Conservation (phyloP, 768 basidiomycete genomes). For the Agrocybe praecox region DNA sequence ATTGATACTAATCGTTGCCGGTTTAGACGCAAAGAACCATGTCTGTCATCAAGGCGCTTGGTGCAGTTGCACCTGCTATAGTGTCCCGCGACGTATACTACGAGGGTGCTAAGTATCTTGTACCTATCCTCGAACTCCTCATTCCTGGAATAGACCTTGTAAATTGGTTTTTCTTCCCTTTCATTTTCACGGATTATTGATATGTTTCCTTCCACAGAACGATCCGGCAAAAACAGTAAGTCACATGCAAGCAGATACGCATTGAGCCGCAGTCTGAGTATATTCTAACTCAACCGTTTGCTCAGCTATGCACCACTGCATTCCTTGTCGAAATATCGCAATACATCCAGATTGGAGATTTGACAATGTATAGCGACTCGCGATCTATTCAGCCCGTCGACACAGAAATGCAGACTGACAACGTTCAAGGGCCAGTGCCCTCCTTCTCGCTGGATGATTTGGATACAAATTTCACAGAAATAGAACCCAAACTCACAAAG, state of each 20-base stretch:
- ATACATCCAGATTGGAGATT: constrained; percentile 72
- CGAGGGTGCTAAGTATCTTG: constrained; percentile 78
- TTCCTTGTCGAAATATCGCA: constrained; percentile 77
- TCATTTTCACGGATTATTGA: not conserved
- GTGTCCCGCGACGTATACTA: constrained; percentile 82
- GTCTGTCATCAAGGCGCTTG: constrained; percentile 83
- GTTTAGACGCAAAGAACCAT: constrained; percentile 79
- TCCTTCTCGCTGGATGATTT: constrained; percentile 40
- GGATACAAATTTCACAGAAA: constrained; percentile 36
- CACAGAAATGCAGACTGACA: constrained; percentile 31
- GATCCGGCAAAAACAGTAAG: constrained; percentile 78
- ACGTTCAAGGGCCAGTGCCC: constrained; percentile 31
- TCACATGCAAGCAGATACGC: not conserved
- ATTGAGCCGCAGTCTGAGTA: too few species aligned
- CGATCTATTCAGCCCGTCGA: constrained; percentile 25
- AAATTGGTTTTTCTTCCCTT: constrained; percentile 23
- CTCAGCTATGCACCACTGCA: constrained; percentile 70
- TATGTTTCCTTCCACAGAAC: constrained; percentile 44
- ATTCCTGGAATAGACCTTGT: constrained; percentile 89
- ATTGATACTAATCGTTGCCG: constrained; percentile 8
- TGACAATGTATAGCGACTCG: constrained; percentile 42
- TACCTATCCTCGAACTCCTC: constrained; percentile 78
- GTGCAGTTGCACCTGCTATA: constrained; percentile 78
- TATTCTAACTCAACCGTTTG: not conserved
- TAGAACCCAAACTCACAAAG: constrained; percentile 45